A percentile compares a stretch with the other conserved stretches of the same genome.
phyloP scores from a whole-genome alignment of 495 filamentous ascomycete genomes.

The Neurospora sp. region DNA sequence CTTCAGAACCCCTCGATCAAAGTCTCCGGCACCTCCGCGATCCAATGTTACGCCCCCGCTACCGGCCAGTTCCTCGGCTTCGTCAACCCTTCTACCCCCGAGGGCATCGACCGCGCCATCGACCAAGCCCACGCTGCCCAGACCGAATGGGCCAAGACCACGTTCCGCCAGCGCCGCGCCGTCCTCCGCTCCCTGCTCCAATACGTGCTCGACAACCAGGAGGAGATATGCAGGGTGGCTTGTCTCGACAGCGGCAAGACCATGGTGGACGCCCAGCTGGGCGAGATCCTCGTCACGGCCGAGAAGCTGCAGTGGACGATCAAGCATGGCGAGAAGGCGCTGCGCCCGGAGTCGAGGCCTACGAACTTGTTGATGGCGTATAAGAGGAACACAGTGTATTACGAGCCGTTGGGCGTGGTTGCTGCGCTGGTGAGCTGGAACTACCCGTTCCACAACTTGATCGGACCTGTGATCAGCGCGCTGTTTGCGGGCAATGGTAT shows the following conservation, averaged over 20 bases:
- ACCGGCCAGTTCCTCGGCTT: conserved; percentile 74
- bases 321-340: conserved; percentile 74
- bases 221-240: conserved; percentile 71
- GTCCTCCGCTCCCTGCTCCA: conserved; percentile 76
- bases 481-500: conserved; percentile 91
- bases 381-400: conserved; percentile 83
- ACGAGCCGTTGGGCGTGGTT: conserved; percentile 89
- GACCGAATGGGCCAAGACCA: conserved; percentile 67
- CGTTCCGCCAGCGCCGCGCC: conserved; percentile 64
- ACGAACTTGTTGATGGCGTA: conserved; percentile 88
- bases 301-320: conserved; percentile 96
- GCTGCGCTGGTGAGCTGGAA: conserved; percentile 95
- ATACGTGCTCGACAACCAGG: conserved; percentile 81
- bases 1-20: conserved; percentile 53
- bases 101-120: conserved; percentile 74
- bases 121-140: conserved; percentile 67
- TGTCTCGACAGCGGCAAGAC: conserved; percentile 98
- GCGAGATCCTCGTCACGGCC: conserved; percentile 84
- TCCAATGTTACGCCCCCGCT: conserved; percentile 85
- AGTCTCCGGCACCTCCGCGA: conserved; percentile 44
- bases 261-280: conserved; percentile 82
- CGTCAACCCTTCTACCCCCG: conserved; percentile 66
- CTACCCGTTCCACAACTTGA: conserved; percentile 89
- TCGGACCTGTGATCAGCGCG: conserved; percentile 81
- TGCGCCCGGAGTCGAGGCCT: conserved; percentile 61